Base-by-base conservation (phyloP, 2,329 filamentous ascomycete species). In the Colletotrichum filicis region DNA sequence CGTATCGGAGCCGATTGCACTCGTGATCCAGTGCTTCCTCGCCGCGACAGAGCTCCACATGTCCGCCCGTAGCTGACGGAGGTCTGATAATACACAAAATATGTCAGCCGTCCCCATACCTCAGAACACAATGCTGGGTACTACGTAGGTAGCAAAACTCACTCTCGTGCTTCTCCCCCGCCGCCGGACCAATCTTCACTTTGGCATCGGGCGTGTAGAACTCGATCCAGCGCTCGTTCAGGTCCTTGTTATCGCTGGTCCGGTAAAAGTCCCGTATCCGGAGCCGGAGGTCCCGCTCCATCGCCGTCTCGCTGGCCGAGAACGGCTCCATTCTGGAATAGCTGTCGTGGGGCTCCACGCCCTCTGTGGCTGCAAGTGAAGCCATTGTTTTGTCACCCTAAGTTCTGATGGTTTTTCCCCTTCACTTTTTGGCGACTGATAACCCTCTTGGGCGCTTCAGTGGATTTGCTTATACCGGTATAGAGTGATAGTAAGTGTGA, bases 191-290 rank as follows among this genome's bases (percentile, higher is more conserved):
- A 56, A 74, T 37, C 30, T 69, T 74, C 49, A 57, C 73, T 3
- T 26, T 74, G 5, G 73, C 73, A 56, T 49, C 69, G 14, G 59
- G 58, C 9, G 73, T 73, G 65, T 69, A 74, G 60, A 65, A 74
- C 1, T 64, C 58, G 14, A 74, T 32, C 73, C 73, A 74, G 28
- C 60, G 64, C 24, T 74, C 69, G 49, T 69, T 60, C 11, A 58
- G 26, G 8, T 65, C 65, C 53, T 56, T 49, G 49, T 73, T 61
- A 57, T 74, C 73, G 60, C 73, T 74, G 19, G 66, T 68, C 24
- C 73, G 73, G 42, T 74, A 74, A 60, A 74, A 74, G 73, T 73
- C 64, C 56, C 66, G 71, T 19, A 74, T 61, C 55, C 71, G 66
- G 66, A 73, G 71, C 66, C 71, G 71, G 49, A 73, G 71, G 67